Percentiles rank a stretch among this genome's conserved stretches.
phyloP scores from a whole-genome alignment of 2,329 filamentous ascomycete species.

The Cladophialophora immunda region DNA sequence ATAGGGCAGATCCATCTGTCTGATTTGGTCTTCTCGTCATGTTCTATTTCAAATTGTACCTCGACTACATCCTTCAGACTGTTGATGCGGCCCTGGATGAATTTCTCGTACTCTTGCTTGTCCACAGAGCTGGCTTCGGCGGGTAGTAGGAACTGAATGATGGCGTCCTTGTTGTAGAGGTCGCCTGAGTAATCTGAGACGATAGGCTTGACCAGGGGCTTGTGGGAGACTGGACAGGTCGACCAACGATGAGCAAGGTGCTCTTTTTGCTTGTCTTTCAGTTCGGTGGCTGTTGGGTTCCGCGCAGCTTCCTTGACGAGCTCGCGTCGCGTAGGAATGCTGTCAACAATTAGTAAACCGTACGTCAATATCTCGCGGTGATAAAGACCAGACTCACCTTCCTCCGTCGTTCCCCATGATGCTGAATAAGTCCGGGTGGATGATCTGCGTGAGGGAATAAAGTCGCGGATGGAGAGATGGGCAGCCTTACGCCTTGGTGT shows the following conservation, averaged over 20 bases:
- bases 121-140: constrained; percentile 62
- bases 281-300: constrained; percentile 79
- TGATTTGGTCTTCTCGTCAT: constrained; percentile 53
- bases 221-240: constrained; percentile 84
- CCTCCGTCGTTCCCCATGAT: constrained; percentile 94
- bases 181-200: constrained; percentile 86
- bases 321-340: constrained; percentile 93
- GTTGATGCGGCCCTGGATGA: constrained; percentile 72
- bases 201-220: constrained; percentile 74
- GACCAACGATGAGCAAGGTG: constrained; percentile 87
- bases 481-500: constrained; percentile 3
- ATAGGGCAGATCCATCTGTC: constrained; percentile 80
- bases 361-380: background rate
- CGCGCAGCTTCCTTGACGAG: constrained; percentile 93
- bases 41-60: constrained; percentile 73
- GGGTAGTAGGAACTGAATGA: constrained; percentile 74
- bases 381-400: constrained; percentile 56
- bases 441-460: background rate
- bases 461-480: background rate
- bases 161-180: constrained; percentile 93
- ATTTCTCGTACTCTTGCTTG: constrained; percentile 68
- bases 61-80: constrained; percentile 87
- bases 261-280: constrained; percentile 88
- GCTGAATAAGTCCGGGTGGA: background rate
- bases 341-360: constrained; percentile 44